Evolutionary conservation across 805 yeast genomes (phyloP).

Genomic region (Peterozyma toletana): DNA sequence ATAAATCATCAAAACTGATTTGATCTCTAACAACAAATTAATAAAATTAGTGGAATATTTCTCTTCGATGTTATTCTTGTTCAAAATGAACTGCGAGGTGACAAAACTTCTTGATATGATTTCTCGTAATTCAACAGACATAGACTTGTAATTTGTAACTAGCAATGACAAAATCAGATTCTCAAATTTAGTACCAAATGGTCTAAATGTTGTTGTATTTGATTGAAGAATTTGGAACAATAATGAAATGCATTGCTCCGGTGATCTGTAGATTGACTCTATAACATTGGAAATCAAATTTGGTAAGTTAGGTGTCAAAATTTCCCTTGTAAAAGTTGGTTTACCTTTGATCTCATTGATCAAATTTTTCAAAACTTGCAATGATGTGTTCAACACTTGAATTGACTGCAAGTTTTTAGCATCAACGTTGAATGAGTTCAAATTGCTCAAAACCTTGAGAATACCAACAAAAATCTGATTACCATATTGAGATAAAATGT

Average conservation of each 20-base stretch:
- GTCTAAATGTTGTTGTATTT: slow-evolving; percentile 78
- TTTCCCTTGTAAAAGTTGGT: slow-evolving; percentile 77
- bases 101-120: slow-evolving; percentile 42
- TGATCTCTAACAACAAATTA: slow-evolving; percentile 42
- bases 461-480: slow-evolving; percentile 29
- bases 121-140: slow-evolving; percentile 30
- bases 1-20: slow-evolving; percentile 49
- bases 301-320: slow-evolving; percentile 73
- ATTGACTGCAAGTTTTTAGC: slow-evolving; percentile 19
- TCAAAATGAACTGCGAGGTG: slow-evolving; percentile 48
- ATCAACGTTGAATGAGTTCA: slow-evolving; percentile 26
- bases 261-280: slow-evolving; percentile 32
- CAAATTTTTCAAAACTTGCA: slow-evolving; percentile 32
- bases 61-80: slow-evolving; percentile 38
- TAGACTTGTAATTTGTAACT: slow-evolving; percentile 24
- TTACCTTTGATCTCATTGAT: slow-evolving; percentile 60
- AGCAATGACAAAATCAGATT: slow-evolving; percentile 31
- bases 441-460: slow-evolving; percentile 31
- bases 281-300: slow-evolving; percentile 49
- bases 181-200: slow-evolving; percentile 61
- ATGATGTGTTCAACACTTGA: slow-evolving; percentile 23
- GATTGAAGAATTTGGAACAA: slow-evolving; percentile 36
- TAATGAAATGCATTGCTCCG: slow-evolving; percentile 29
- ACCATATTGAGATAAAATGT: slow-evolving; percentile 34
- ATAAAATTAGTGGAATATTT: slow-evolving; percentile 39